Conservation (phyloP, 192 early-diverging fungal genomes). For the Entomortierella beljakovae region DNA sequence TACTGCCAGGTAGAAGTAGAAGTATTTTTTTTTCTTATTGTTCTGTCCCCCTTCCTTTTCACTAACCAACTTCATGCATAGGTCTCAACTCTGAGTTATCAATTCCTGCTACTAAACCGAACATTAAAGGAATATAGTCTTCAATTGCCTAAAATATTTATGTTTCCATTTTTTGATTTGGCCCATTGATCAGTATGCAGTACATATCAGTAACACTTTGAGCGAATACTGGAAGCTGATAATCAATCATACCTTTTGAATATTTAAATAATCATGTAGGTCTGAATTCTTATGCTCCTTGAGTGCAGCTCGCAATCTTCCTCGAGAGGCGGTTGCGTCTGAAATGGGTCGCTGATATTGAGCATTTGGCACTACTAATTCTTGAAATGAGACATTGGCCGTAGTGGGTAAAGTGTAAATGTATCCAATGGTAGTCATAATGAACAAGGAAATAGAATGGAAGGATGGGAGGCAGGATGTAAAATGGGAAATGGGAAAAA, state of each 20-base stretch:
- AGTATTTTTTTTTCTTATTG: too few species aligned
- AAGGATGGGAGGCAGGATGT: not conserved
- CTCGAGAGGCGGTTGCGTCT: conserved; percentile 68
- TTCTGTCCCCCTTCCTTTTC: not conserved
- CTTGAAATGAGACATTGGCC: conserved; percentile 64
- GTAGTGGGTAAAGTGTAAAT: conserved; percentile 68
- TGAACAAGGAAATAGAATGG: not conserved
- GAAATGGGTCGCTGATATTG: conserved; percentile 60
- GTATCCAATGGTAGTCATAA: conserved; percentile 59
- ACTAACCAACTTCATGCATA: conserved; percentile 29
- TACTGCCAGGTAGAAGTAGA: too few species aligned
- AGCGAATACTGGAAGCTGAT: too few species aligned
- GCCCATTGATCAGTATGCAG: too few species aligned
- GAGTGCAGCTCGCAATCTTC: conserved; percentile 60
- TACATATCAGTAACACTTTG: too few species aligned
- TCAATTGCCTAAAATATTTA: conserved; percentile 49
- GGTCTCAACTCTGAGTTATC: conserved; percentile 26
- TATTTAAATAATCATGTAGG: conserved; percentile 58
- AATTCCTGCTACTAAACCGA: conserved; percentile 31
- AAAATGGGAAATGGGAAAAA: conserved; percentile 6
- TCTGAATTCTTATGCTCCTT: conserved; percentile 64
- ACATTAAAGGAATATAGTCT: conserved; percentile 38
- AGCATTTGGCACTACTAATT: conserved; percentile 56
- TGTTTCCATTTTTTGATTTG: too few species aligned
- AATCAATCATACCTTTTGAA: conserved; percentile 28